Conservation (phyloP, 2,329 filamentous ascomycete genomes). For the Trichoderma harzianum region DNA sequence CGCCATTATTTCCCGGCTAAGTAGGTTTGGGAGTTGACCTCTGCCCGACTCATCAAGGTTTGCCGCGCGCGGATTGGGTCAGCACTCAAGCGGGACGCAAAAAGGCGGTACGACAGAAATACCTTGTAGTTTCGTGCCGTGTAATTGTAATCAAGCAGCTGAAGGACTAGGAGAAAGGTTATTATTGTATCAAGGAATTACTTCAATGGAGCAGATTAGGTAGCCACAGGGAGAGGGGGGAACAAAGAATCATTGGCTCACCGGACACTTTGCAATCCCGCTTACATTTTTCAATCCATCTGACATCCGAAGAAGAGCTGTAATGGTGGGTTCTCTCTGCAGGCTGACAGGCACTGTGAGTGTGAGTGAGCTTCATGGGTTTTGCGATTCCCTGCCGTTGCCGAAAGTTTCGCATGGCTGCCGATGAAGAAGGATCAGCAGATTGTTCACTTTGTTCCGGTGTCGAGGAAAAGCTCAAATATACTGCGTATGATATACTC, state of each 20-base stretch:
- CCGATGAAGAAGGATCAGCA: neutral
- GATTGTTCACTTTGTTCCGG: neutral
- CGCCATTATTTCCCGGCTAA: neutral
- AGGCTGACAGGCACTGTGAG: neutral
- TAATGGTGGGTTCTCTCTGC: neutral
- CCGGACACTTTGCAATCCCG: neutral
- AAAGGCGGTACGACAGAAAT: neutral
- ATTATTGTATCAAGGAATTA: neutral
- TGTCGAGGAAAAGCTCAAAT: neutral
- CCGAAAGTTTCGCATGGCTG: neutral
- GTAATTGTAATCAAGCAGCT: neutral
- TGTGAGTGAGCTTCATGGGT: neutral
- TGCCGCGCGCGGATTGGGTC: conserved; percentile 10
- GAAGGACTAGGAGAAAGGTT: neutral
- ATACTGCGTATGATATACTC: neutral
- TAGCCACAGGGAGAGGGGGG: neutral
- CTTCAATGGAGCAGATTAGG: neutral
- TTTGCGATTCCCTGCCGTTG: neutral
- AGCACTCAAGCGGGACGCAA: neutral
- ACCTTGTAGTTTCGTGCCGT: neutral
- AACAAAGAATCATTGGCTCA: neutral
- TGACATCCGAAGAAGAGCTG: neutral
- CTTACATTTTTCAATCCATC: neutral
- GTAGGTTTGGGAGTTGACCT: neutral
- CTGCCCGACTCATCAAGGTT: neutral